Base-by-base conservation (phyloP, 352 stramenopile species). In the Pythium phragmiticola region DNA sequence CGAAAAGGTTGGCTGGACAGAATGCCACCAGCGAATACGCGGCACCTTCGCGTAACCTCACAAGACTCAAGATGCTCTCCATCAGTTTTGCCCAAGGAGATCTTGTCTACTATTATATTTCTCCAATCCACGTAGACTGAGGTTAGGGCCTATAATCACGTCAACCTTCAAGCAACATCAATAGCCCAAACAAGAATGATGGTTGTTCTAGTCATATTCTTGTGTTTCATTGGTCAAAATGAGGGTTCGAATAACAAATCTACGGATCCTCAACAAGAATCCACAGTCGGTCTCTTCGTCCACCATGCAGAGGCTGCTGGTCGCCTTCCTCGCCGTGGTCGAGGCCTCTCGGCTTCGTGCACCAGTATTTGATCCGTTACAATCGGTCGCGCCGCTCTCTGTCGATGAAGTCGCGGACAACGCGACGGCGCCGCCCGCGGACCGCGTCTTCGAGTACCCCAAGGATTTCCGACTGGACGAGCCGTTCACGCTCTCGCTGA, bases 21-120 rank as follows among this genome's bases (percentile, higher is more conserved):
- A 67, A 71, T 66, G 64, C 34, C 66, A 72, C 66, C 66, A 72
- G 66, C 66, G 55, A 62, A 61, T 65, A 68, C 48, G 36, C 21
- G 60, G 8, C 12, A 72, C 66, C 59, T 72, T 68, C 66, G 60
- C 49, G 49, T 50, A 16, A 72, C 65, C 16, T 49, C 12, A 26
- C 16, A 0, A 37, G 0, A 16, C 39, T 46, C 11, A 46, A 21
- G 12, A 46, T 7, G 16, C 9, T 9, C 7, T 42, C 6, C 37
- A 42, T 9, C 39, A 21, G 1, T 46, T 46, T 46, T 46, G 39
- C 1, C 13, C 9, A 46, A 46, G 1, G 14, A 42, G 37, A 42
- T 42, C 11, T 57, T 33, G 36, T 28, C 34, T 55, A 52, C 58
- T 66, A 5, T 67, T 52, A 63, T 60, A 39, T 49, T 23, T 7